Percentiles rank a stretch among this genome's conserved stretches.
These are phyloP conservation scores for Camellia oleifera DNA, from an alignment of 179 eudicot species.

Conservation along the genomic window DNA sequence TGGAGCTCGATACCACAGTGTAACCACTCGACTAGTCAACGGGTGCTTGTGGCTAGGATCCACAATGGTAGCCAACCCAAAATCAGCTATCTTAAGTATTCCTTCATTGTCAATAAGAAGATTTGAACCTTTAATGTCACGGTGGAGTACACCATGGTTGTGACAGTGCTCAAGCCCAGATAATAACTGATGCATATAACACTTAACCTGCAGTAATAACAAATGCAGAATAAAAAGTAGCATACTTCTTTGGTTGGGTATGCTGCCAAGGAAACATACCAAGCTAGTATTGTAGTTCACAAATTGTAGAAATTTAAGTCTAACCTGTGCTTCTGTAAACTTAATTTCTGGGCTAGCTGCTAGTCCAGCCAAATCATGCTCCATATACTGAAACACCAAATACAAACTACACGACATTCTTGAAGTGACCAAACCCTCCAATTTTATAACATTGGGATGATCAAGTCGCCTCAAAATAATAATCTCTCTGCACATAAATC, in stretches of 20 bases:
- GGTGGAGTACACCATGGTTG: constrained; percentile 67
- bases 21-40: constrained; percentile 81
- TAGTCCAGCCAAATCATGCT: constrained; percentile 74
- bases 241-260: background rate
- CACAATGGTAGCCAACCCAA: constrained; percentile 69
- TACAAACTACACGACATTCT: constrained; percentile 77
- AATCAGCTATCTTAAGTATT: constrained; percentile 70
- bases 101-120: constrained; percentile 70
- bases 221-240: background rate
- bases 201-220: constrained; percentile 57
- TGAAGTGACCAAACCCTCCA: constrained; percentile 71
- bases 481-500: constrained; percentile 79
- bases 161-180: constrained; percentile 91
- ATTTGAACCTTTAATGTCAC: constrained; percentile 85
- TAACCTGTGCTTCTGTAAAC: constrained; percentile 57
- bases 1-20: constrained; percentile 86
- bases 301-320: background rate
- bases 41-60: constrained; percentile 70
- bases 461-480: constrained; percentile 62
- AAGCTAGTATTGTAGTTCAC: background rate
- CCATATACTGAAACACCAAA: constrained; percentile 70
- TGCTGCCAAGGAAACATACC: background rate
- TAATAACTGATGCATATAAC: constrained; percentile 70
- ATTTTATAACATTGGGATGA: constrained; percentile 76
- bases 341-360: constrained; percentile 76